Conservation (phyloP, 331 rosid genomes). For the Acacia pycnantha region DNA sequence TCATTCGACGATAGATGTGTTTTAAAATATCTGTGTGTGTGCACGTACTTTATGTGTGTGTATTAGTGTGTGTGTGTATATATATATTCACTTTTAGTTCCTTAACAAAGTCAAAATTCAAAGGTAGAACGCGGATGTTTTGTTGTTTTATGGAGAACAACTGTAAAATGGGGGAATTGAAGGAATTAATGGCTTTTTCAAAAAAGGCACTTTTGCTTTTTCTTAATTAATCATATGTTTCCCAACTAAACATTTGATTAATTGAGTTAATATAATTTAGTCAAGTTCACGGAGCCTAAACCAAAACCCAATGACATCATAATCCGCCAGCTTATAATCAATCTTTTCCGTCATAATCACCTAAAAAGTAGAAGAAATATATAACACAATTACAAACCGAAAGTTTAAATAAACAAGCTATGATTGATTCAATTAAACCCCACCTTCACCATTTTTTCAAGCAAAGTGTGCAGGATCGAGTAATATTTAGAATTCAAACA, state of each 20-base stretch:
- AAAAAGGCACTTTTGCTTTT: constrained; percentile 6
- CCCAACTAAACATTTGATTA: constrained; percentile 15
- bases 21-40: too few species aligned
- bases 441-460: neutral
- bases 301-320: constrained; percentile 16
- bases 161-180: constrained; percentile 33
- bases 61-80: too few species aligned
- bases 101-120: neutral
- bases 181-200: constrained; percentile 25
- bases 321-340: neutral
- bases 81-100: neutral
- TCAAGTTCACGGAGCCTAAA: neutral
- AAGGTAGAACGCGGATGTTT: constrained; percentile 16
- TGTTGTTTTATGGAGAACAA: constrained; percentile 49
- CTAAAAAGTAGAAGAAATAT: neutral
- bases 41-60: too few species aligned
- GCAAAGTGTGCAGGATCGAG: neutral
- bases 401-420: neutral
- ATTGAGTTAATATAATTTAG: constrained; percentile 4
- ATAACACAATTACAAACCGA: neutral
- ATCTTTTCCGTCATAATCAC: neutral
- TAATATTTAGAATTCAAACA: neutral
- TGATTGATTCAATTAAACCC: neutral
- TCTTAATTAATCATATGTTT: neutral
- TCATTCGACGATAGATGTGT: neutral